These are phyloP conservation scores for Stagonosporopsis tanaceti DNA, from an alignment of 2,329 filamentous ascomycete species.

Conservation along the genomic window DNA sequence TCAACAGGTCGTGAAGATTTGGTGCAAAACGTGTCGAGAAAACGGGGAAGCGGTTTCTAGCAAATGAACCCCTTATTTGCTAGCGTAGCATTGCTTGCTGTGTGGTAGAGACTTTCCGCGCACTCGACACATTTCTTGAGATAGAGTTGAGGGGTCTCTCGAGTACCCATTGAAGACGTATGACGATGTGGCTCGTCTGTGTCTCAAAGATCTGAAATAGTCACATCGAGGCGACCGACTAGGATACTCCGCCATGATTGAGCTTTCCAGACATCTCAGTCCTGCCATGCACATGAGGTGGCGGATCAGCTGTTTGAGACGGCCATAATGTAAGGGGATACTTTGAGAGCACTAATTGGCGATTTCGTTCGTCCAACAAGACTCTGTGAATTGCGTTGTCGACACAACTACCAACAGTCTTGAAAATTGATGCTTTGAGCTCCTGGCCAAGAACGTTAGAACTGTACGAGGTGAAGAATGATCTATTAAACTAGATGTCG, in stretches of 20 bases:
- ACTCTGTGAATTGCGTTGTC: neutral
- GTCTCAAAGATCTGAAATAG: neutral
- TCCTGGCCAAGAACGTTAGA: neutral
- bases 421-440: neutral
- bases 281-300: slow-evolving; percentile 10
- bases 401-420: neutral
- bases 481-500: neutral
- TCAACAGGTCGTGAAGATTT: neutral
- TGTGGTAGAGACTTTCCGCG: neutral
- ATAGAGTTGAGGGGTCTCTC: neutral
- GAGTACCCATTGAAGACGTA: neutral
- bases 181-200: neutral
- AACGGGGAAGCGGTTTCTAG: neutral
- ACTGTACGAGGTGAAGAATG: neutral
- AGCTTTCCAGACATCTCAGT: neutral
- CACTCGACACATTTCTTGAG: neutral
- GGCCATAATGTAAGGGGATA: slow-evolving; percentile 1
- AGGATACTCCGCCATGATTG: slow-evolving; percentile 2
- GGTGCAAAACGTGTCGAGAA: neutral
- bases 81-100: neutral
- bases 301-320: slow-evolving; percentile 18
- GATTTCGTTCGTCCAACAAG: neutral
- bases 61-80: neutral
- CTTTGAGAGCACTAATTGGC: slow-evolving; percentile 4
- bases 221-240: slow-evolving; percentile 4